Conservation (phyloP, 805 yeast genomes). For the Yarrowia sp. region DNA sequence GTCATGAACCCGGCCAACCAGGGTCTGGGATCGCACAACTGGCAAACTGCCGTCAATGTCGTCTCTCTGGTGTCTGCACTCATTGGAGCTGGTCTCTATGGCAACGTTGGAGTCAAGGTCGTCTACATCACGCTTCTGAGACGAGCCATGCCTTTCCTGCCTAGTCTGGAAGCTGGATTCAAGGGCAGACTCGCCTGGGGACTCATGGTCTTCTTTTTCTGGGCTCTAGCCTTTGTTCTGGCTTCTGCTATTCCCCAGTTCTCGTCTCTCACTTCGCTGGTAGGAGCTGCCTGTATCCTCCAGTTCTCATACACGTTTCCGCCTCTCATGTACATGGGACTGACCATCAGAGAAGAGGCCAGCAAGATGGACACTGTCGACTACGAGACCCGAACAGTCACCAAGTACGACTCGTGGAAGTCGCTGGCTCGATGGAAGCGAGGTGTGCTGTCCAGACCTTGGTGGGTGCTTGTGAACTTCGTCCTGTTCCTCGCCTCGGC, state of each 20-base stretch:
- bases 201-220: slow-evolving; percentile 1
- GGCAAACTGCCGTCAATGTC: slow-evolving; percentile 2
- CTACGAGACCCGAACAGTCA: neutral
- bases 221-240: neutral
- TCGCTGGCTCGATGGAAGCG: neutral
- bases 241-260: slow-evolving; percentile 4
- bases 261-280: slow-evolving; percentile 2
- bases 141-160: slow-evolving; percentile 2
- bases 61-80: slow-evolving; percentile 9
- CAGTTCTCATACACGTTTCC: slow-evolving; percentile 16
- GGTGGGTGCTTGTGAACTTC: slow-evolving; percentile 1
- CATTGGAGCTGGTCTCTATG: slow-evolving; percentile 11
- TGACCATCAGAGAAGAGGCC: slow-evolving; percentile 9
- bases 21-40: slow-evolving; percentile 6
- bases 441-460: neutral
- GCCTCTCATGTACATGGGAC: slow-evolving; percentile 10
- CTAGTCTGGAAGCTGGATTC: neutral
- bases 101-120: slow-evolving; percentile 9
- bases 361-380: neutral
- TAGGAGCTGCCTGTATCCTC: slow-evolving; percentile 6
- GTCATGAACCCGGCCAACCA: slow-evolving; percentile 3
- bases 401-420: slow-evolving; percentile 12
- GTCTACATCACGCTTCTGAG: slow-evolving; percentile 3
- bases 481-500: neutral
- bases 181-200: slow-evolving; percentile 8